Conservation (phyloP, 108 stramenopile species). For the Cylindrotheca fusiformis region DNA sequence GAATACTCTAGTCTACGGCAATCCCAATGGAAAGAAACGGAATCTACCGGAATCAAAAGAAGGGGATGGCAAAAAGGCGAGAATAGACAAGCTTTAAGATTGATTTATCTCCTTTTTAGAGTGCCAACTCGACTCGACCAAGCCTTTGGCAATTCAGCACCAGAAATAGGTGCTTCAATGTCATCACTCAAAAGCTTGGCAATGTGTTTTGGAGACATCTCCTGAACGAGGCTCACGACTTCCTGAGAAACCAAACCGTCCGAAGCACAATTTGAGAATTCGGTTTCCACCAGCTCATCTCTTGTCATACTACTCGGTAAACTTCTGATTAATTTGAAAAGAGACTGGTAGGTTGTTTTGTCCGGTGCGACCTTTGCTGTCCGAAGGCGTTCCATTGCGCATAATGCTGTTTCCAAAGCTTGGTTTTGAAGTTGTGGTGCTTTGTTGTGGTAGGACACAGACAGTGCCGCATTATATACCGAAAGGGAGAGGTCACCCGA, state of each 20-base stretch:
- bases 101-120: neutral
- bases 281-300: slow-evolving; percentile 11
- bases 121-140: neutral
- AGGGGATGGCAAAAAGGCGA: neutral
- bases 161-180: too few relatives aligned
- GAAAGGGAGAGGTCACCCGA: neutral
- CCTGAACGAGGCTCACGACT: slow-evolving; percentile 2
- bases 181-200: too few relatives aligned
- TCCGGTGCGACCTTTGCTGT: slow-evolving; percentile 12
- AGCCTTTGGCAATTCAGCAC: too few relatives aligned
- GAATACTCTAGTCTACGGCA: slow-evolving; percentile 12
- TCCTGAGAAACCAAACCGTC: slow-evolving; percentile 21
- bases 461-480: slow-evolving; percentile 37
- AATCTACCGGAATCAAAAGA: neutral
- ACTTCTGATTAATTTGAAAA: slow-evolving; percentile 12
- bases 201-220: too few relatives aligned
- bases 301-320: neutral
- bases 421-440: slow-evolving; percentile 2
- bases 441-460: slow-evolving; percentile 34
- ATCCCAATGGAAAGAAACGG: slow-evolving; percentile 17
- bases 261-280: slow-evolving; percentile 21
- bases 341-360: slow-evolving; percentile 19
- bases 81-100: neutral
- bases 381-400: slow-evolving; percentile 12
- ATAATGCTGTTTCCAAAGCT: neutral